Conservation (phyloP, 805 yeast genomes). For the Lipomyces chichibuensis region DNA sequence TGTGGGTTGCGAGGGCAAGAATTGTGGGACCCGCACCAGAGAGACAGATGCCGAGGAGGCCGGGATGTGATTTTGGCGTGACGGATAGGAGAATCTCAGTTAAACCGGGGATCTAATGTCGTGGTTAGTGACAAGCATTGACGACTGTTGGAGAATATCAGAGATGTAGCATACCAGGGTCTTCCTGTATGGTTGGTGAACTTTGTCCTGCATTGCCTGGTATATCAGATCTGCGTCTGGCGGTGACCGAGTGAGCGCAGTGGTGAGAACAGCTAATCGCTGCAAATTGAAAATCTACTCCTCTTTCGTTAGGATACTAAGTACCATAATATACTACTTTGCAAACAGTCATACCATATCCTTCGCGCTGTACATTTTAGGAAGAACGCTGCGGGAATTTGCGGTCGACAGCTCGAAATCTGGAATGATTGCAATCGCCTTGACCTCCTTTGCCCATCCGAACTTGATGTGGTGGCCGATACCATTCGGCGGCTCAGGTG, state of each 20-base stretch:
- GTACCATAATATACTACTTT: background rate
- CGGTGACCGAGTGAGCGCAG: constrained; percentile 82
- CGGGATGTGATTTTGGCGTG: constrained; percentile 75
- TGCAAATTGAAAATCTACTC: constrained; percentile 78
- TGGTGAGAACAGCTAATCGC: constrained; percentile 87
- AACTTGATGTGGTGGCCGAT: constrained; percentile 90
- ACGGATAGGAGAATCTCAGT: constrained; percentile 75
- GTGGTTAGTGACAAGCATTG: background rate
- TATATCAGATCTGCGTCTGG: constrained; percentile 83
- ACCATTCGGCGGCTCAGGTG: constrained; percentile 80
- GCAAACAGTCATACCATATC: constrained; percentile 54
- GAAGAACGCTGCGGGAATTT: constrained; percentile 85
- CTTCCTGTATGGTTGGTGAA: constrained; percentile 97
- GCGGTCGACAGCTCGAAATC: constrained; percentile 94
- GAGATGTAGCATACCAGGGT: constrained; percentile 49
- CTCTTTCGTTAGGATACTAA: background rate
- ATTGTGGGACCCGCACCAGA: constrained; percentile 99
- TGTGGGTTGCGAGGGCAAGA: constrained; percentile 85
- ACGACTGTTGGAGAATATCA: background rate
- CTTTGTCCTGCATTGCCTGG: constrained; percentile 94
- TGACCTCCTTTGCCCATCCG: constrained; percentile 77
- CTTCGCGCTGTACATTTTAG: constrained; percentile 70
- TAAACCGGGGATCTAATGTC: constrained; percentile 73
- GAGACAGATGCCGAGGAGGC: constrained; percentile 88
- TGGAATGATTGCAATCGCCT: constrained; percentile 90